phyloP scores from a whole-genome alignment of 2,329 filamentous ascomycete genomes.

The Xylaria sp. region DNA sequence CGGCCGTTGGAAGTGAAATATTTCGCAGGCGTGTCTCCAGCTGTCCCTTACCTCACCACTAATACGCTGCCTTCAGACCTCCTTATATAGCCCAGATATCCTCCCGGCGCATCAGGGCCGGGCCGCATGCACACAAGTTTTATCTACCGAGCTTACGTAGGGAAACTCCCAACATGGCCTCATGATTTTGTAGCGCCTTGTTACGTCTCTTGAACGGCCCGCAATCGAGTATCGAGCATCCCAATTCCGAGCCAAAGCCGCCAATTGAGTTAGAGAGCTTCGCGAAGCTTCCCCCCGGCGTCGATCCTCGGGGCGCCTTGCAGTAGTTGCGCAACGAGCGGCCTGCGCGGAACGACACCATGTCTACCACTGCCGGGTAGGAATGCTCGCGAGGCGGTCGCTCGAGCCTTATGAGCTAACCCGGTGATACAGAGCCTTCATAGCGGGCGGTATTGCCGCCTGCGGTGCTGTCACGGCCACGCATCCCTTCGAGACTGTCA shows the following conservation, averaged over 20 bases:
- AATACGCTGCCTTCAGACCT: no score
- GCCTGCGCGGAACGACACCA: conserved; percentile 24
- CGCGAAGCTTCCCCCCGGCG: neutral
- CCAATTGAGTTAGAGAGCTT: neutral
- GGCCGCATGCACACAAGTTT: no score
- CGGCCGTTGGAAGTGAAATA: conserved; percentile 6
- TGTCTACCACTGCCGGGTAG: conserved; percentile 39
- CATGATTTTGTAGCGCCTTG: neutral
- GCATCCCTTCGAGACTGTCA: conserved; percentile 97
- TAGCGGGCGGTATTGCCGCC: conserved; percentile 93
- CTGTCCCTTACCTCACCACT: neutral
- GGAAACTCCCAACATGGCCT: neutral
- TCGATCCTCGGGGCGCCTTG: neutral
- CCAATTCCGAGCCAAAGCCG: neutral
- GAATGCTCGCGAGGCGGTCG: conserved; percentile 1
- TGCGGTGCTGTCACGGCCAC: conserved; percentile 97
- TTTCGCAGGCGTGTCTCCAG: neutral
- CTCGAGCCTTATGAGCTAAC: conserved; percentile 12
- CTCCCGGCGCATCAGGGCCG: neutral
- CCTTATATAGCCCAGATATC: no score
- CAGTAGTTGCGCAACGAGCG: conserved; percentile 16
- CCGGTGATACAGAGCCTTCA: conserved; percentile 68
- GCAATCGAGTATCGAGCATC: neutral
- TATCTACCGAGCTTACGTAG: neutral
- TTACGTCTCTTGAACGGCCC: neutral